Percentiles rank a stretch among this genome's conserved stretches.
phyloP scores from a whole-genome alignment of 768 basidiomycete species.

The Macrocybe gigantea region DNA sequence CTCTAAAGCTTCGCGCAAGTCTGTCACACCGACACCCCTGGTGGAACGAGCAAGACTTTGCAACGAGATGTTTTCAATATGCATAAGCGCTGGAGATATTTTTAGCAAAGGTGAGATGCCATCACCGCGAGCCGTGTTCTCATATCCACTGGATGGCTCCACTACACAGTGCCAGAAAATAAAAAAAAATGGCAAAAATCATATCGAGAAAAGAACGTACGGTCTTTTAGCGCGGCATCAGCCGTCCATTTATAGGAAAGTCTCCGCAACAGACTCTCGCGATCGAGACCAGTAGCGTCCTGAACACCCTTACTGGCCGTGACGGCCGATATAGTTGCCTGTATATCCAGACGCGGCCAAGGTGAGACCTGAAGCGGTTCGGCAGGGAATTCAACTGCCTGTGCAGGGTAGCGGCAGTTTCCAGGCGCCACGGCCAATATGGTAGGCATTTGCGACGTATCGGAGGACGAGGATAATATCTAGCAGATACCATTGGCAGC shows the following conservation, averaged over 20 bases:
- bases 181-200: constrained; percentile 2
- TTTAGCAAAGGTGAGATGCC: constrained; percentile 70
- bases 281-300: constrained; percentile 59
- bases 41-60: constrained; percentile 78
- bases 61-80: constrained; percentile 84
- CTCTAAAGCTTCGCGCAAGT: constrained; percentile 84
- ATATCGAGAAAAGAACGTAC: constrained; percentile 38
- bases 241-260: constrained; percentile 66
- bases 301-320: constrained; percentile 49
- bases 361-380: constrained; percentile 14
- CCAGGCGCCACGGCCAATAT: too few species aligned
- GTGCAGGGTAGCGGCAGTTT: too few species aligned
- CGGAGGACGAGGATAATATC: constrained; percentile 29
- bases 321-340: constrained; percentile 52
- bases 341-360: constrained; percentile 44
- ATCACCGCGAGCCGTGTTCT: constrained; percentile 55
- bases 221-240: constrained; percentile 66
- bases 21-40: constrained; percentile 79
- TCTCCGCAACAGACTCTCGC: constrained; percentile 44
- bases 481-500: constrained; percentile 17
- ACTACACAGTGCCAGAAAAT: constrained; percentile 31
- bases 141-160: constrained; percentile 46
- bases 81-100: constrained; percentile 83
- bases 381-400: constrained; percentile 29
- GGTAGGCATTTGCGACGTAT: too few species aligned